Evolutionary conservation across 129 eudicot species (phyloP), one percentile per base, ranked within the genome.

Genomic region (Tagetes patula): DNA sequence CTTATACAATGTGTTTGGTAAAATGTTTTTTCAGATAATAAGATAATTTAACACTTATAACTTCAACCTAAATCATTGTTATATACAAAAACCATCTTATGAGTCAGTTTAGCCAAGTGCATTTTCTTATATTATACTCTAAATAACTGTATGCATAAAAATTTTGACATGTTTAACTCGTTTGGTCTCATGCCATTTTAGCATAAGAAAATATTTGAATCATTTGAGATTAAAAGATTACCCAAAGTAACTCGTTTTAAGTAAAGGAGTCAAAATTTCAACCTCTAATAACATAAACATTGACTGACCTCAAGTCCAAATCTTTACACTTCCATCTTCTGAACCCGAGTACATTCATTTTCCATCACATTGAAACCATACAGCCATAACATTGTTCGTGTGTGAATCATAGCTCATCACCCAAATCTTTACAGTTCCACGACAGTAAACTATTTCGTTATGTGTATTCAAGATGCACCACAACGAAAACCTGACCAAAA

Each of bases 341-440:
- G 99, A 94, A 62, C 99, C 99, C 33, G 99, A 94, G 66, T 94
- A 94, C 99, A 94, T 94, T 97, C 99, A 94, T 69, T 85, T 88
- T 66, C 97, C 97, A 82, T 90, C 99, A 72, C 96, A 84, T 65
- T 87, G 96, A 65, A 94, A 94, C 53, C 99, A 97, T 76, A 94
- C 97, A 58, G 99, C 97, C 97, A 88, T 94, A 27, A 94, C 99
- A 77, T 94, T 94, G 75, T 78, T 88, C 3, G 99, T 90, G 82
- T 94, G 99, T 61, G 99, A 88, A 75, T 94, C 99, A 78, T 86
- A 94, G 87, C 97, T 94, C 99, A 87, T 86, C 78, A 93, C 90
- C 98, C 27, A 20, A 20, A 20, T 20, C 27, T 20, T 20, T 20
- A 20, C 27, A 20, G 27, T 20, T 20, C 27, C 27, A 20, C 27